Percentiles rank a stretch among this genome's conserved stretches.
Evolutionary conservation across 108 stramenopile species (phyloP).

Genomic region (Pseudonitzschia multiseries): DNA sequence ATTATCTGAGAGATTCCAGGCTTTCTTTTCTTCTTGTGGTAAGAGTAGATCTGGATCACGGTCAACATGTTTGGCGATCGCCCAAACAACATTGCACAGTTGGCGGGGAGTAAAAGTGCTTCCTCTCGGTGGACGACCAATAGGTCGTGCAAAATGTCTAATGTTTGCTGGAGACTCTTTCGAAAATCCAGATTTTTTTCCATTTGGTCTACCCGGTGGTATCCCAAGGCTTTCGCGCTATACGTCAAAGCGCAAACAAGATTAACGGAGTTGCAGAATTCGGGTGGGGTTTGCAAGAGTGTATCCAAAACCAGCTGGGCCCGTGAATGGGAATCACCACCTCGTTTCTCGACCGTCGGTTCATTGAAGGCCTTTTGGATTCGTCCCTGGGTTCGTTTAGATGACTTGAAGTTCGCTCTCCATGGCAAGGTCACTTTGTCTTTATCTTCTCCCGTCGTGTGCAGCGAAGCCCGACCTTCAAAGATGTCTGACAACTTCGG

Average conservation of each 20-base stretch:
- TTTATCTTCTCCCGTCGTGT: not conserved
- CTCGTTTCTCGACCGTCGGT: not conserved
- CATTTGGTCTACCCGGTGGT: slow-evolving; percentile 8
- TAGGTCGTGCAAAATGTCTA: slow-evolving; percentile 43
- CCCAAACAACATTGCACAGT: slow-evolving; percentile 75
- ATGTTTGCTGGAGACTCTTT: slow-evolving; percentile 41
- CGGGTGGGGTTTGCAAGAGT: slow-evolving; percentile 48
- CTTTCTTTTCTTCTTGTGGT: slow-evolving; percentile 8
- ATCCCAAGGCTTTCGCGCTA: slow-evolving; percentile 59
- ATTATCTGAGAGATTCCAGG: not conserved
- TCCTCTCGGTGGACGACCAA: slow-evolving; percentile 28
- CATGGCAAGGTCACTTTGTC: slow-evolving; percentile 34
- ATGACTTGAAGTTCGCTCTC: slow-evolving; percentile 52
- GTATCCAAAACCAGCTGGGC: slow-evolving; percentile 51
- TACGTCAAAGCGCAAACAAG: slow-evolving; percentile 77
- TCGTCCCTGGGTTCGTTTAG: slow-evolving; percentile 50
- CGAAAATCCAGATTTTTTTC: slow-evolving; percentile 30
- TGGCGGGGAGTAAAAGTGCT: slow-evolving; percentile 59
- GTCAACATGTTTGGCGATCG: slow-evolving; percentile 71
- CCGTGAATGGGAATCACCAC: slow-evolving; percentile 16
- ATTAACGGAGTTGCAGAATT: slow-evolving; percentile 72
- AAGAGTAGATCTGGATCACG: slow-evolving; percentile 37
- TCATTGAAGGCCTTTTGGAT: slow-evolving; percentile 42
- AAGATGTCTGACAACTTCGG: slow-evolving; percentile 24
- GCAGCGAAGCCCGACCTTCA: not conserved